These are phyloP conservation scores for slime mould (Dictyostelium discoideum) DNA, from an alignment of 78 protist species.

Conservation along the genomic window DNA sequence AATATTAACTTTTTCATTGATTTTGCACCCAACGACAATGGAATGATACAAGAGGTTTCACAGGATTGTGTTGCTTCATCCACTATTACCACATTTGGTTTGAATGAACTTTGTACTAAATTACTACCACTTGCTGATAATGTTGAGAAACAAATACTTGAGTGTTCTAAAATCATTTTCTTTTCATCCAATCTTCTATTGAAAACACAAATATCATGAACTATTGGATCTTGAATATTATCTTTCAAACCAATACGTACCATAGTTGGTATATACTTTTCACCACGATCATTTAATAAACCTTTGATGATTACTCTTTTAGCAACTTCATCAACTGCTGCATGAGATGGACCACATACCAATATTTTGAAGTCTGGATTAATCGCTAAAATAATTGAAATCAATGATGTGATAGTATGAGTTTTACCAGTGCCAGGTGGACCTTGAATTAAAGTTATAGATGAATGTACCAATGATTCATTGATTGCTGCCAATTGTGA, in stretches of 20 bases:
- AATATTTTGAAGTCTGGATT: neutral
- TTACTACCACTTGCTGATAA: conserved; percentile 28
- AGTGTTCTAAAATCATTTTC: neutral
- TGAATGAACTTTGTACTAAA: neutral
- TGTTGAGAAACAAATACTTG: conserved; percentile 30
- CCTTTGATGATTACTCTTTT: conserved; percentile 34
- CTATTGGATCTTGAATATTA: neutral
- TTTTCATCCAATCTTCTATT: neutral
- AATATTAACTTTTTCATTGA: conserved; percentile 42
- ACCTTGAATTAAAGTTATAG: conserved; percentile 36
- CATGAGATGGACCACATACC: conserved; percentile 74
- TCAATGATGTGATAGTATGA: conserved; percentile 3
- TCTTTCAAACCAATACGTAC: conserved; percentile 32
- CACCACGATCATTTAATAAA: neutral
- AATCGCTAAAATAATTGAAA: neutral
- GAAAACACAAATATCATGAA: conserved; percentile 19
- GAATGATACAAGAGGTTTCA: conserved; percentile 83
- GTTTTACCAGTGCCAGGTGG: conserved; percentile 78
- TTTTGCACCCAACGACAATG: conserved; percentile 3
- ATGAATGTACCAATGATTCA: neutral
- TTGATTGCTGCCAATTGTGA: conserved; percentile 30
- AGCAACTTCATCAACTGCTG: conserved; percentile 89
- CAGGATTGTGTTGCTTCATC: conserved; percentile 90
- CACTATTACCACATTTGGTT: conserved; percentile 61
- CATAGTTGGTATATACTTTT: neutral